A percentile compares a stretch with the other conserved stretches of the same genome.
Evolutionary conservation across 768 basidiomycete genomes (phyloP).

Genomic region (Ramaria sp.): DNA sequence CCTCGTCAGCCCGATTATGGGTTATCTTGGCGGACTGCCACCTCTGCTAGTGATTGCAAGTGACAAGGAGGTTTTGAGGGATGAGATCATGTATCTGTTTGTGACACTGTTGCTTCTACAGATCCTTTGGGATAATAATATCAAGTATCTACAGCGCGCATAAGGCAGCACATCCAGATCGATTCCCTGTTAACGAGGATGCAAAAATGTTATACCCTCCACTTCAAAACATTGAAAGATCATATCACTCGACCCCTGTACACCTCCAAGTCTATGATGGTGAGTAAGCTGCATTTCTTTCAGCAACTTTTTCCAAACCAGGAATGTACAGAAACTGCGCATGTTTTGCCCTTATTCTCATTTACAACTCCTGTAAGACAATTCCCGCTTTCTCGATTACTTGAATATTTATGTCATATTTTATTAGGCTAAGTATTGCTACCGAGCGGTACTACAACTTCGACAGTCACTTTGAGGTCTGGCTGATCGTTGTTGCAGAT

Average conservation of each 20-base stretch:
- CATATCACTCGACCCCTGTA: constrained; percentile 50
- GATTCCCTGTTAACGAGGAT: constrained; percentile 50
- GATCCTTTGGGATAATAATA: constrained; percentile 3
- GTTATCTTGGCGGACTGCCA: constrained; percentile 82
- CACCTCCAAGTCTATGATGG: constrained; percentile 93
- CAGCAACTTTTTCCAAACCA: neutral
- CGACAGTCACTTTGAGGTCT: neutral
- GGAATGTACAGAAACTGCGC: constrained; percentile 51
- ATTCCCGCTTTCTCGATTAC: constrained; percentile 51
- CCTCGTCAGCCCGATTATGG: constrained; percentile 70
- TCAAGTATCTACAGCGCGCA: constrained; percentile 43
- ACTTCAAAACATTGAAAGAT: constrained; percentile 19
- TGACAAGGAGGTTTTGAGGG: constrained; percentile 84
- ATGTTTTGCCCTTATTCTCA: constrained; percentile 63
- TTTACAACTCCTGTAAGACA: constrained; percentile 44
- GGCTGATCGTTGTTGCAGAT: constrained; percentile 22
- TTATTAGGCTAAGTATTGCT: constrained; percentile 63
- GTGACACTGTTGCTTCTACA: neutral
- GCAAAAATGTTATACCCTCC: constrained; percentile 6
- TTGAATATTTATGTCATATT: constrained; percentile 47
- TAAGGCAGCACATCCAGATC: constrained; percentile 77
- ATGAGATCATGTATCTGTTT: constrained; percentile 79
- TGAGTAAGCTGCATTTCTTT: constrained; percentile 17
- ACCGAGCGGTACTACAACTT: constrained; percentile 33
- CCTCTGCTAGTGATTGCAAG: constrained; percentile 79